phyloP scores from a whole-genome alignment of 163 green algal species.

The Scenedesmus sp. region DNA sequence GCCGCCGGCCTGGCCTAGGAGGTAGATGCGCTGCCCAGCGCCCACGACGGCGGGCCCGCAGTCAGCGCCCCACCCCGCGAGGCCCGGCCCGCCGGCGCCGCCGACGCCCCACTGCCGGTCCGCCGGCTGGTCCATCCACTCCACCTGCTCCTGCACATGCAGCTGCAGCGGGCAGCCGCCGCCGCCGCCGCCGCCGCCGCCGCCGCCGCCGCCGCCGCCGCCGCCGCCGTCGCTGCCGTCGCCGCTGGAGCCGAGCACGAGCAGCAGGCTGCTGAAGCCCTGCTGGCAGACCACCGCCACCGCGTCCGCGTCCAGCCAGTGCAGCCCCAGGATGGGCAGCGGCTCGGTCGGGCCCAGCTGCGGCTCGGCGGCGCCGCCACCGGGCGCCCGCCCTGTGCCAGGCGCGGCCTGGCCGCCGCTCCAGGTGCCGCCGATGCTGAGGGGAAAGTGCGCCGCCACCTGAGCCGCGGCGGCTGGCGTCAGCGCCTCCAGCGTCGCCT shows the following conservation, averaged over 20 bases:
- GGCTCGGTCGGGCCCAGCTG: constrained; percentile 26
- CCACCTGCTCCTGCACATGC: constrained; percentile 47
- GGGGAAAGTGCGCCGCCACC: not conserved
- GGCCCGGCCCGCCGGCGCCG: not conserved
- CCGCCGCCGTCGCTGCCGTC: no score
- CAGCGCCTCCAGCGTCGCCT: constrained; percentile 1
- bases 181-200: not conserved
- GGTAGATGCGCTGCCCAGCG: constrained; percentile 59
- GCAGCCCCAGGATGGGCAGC: constrained; percentile 54
- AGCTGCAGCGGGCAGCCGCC: no score
- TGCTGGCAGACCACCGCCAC: constrained; percentile 64
- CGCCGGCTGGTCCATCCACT: constrained; percentile 59
- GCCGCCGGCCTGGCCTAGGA: constrained; percentile 64
- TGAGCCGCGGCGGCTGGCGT: not conserved
- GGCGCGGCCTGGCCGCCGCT: constrained; percentile 25
- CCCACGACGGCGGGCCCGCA: constrained; percentile 47
- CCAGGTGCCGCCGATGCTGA: constrained; percentile 29
- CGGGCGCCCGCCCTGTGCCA: no score
- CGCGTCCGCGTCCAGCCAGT: constrained; percentile 71
- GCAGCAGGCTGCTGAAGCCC: constrained; percentile 55
- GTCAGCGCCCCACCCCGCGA: constrained; percentile 36
- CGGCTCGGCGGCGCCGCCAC: not conserved
- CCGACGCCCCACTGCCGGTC: constrained; percentile 16
- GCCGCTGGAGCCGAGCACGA: constrained; percentile 53
- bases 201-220: not conserved